Evolutionary conservation across 2,329 filamentous ascomycete species (phyloP), one percentile per base, ranked within the genome.

Genomic region (Curvularia hawaiiensis): DNA sequence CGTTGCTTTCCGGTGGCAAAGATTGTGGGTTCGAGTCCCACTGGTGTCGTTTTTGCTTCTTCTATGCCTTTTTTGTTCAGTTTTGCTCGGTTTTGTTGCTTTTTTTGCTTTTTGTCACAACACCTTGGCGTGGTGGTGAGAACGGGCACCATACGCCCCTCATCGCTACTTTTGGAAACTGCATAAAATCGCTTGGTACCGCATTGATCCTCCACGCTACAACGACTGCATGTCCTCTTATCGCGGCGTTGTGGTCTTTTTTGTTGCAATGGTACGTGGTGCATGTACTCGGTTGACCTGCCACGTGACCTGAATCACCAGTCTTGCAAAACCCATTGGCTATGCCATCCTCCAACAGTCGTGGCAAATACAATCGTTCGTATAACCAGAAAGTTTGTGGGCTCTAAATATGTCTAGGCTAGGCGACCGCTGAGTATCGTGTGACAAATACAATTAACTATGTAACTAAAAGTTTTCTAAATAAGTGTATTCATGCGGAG

Each of bases 1-100:
- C 73, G 75, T 76, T 77, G 73, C 75, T 77, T 77, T 77, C 75
- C 75, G 75, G 75, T 78, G 75, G 75, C 73, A 77, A 76, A 77
- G 75, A 78, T 75, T 78, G 72, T 66, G 74, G 69, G 75, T 78
- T 78, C 75, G 75, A 77, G 76, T 78, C 75, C 69, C 74, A 64
- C 69, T 69, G 70, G 67, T 73, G 73, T 77, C 75, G 74, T 50
- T 50, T 55, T 58, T 56, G 49, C 8, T 6, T 7, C 6, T 38
- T 38, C 9, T 38, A 2, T 9, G 4, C 16, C 3, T 38, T 38
- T 38, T 38, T 18, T 38, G 26, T 28, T 28, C 2, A 2, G 2
- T 28, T 6, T 28, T 28, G 26, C 26, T 24, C 22, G 2, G 22
- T 24, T 24, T 24, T 24, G 22, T 24, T 24, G 3, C 26, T 28